phyloP scores from a whole-genome alignment of 2,329 filamentous ascomycete genomes.

The Epichloe elymi region DNA sequence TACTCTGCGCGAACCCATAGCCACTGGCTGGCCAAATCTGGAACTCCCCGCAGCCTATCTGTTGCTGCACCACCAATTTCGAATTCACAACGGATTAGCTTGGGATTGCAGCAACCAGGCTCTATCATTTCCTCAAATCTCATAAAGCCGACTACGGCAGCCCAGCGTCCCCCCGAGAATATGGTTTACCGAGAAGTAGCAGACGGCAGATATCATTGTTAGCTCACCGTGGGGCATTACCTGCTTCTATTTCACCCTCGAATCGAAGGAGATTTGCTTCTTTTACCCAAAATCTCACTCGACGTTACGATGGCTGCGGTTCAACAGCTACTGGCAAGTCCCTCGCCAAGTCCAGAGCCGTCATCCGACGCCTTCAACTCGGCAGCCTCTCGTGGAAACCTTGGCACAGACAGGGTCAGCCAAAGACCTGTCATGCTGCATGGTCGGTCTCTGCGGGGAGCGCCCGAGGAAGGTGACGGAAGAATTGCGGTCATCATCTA shows the following conservation, averaged over 20 bases:
- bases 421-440: conserved; percentile 21
- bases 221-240: neutral
- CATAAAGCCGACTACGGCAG: neutral
- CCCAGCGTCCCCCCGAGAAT: neutral
- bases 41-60: neutral
- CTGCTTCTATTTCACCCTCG: neutral
- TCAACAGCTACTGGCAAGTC: conserved; percentile 22
- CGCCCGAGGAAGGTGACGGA: conserved; percentile 38
- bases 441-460: conserved; percentile 30
- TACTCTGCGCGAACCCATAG: neutral
- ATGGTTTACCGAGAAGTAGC: neutral
- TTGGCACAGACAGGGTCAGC: conserved; percentile 23
- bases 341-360: conserved; percentile 17
- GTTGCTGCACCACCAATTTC: neutral
- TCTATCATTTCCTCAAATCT: neutral
- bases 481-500: conserved; percentile 55
- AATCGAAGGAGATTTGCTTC: neutral
- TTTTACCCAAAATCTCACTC: neutral
- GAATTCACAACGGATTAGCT: neutral
- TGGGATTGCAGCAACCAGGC: neutral
- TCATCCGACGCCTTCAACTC: conserved; percentile 13
- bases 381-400: conserved; percentile 9
- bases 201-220: neutral
- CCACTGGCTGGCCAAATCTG: neutral
- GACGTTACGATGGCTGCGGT: conserved; percentile 23